Conservation (phyloP, 768 basidiomycete species). For the Boletus patriciae region DNA sequence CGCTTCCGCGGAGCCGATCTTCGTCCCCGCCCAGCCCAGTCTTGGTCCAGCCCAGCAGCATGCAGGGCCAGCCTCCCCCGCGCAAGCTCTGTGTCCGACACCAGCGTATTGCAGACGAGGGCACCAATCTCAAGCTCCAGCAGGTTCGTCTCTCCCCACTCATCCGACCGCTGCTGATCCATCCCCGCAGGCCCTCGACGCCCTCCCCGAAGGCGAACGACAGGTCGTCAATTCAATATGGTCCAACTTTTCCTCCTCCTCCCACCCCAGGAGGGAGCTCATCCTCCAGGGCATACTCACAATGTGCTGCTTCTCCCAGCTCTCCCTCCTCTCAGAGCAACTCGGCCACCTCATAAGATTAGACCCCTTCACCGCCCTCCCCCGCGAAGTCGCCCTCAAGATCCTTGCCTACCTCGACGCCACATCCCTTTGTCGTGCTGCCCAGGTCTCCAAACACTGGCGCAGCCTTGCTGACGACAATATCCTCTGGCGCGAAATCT, state of each 20-base stretch:
- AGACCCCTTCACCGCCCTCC: conserved; percentile 89
- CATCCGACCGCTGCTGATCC: conserved; percentile 8
- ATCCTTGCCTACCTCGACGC: conserved; percentile 90
- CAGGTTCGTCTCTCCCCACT: conserved; percentile 50
- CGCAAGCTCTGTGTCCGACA: conserved; percentile 90
- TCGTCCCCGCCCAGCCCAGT: too few relatives aligned
- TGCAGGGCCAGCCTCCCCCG: conserved; percentile 29
- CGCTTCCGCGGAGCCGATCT: not conserved
- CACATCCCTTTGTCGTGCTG: conserved; percentile 88
- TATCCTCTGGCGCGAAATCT: conserved; percentile 92
- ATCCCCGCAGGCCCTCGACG: conserved; percentile 77
- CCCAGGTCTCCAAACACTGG: conserved; percentile 88
- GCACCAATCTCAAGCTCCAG: conserved; percentile 88
- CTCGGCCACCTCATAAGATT: conserved; percentile 91
- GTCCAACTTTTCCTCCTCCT: conserved; percentile 95
- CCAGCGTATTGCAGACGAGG: conserved; percentile 95
- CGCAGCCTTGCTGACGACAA: conserved; percentile 91
- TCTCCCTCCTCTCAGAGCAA: conserved; percentile 92
- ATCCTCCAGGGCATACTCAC: conserved; percentile 96
- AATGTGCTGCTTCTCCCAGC: conserved; percentile 99
- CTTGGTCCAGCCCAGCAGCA: conserved; percentile 6
- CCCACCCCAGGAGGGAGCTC: conserved; percentile 85
- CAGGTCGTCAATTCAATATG: conserved; percentile 89
- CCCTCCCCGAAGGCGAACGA: conserved; percentile 80
- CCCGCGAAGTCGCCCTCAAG: conserved; percentile 85